phyloP scores from a whole-genome alignment of 148 eudicot genomes.

The Vaccinium myrtillus region DNA sequence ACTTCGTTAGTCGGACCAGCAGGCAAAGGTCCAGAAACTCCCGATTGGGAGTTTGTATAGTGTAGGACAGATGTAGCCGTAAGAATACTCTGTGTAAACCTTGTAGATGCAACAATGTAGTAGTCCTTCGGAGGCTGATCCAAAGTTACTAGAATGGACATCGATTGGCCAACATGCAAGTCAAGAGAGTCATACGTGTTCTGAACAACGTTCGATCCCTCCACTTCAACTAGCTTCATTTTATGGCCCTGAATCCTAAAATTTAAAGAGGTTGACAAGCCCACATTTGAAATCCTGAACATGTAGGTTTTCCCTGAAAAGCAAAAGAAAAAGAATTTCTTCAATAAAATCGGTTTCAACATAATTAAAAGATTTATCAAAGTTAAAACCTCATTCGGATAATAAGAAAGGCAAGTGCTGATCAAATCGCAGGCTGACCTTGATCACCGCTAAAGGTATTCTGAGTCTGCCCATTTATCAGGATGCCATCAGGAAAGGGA shows the following conservation, averaged over 20 bases:
- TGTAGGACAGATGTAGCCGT: neutral
- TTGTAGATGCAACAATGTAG: slow-evolving; percentile 73
- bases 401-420: neutral
- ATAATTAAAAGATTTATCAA: neutral
- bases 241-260: slow-evolving; percentile 83
- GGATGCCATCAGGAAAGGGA: slow-evolving; percentile 71
- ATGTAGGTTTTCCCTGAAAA: slow-evolving; percentile 83
- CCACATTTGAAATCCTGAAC: slow-evolving; percentile 82
- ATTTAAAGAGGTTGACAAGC: slow-evolving; percentile 68
- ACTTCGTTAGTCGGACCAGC: neutral
- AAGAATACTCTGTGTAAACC: slow-evolving; percentile 48
- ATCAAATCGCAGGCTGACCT: slow-evolving; percentile 41
- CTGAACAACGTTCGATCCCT: slow-evolving; percentile 79
- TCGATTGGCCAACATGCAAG: slow-evolving; percentile 87
- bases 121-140: slow-evolving; percentile 81
- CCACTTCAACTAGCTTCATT: slow-evolving; percentile 87
- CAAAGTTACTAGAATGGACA: slow-evolving; percentile 71
- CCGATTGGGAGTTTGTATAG: neutral
- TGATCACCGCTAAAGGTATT: slow-evolving; percentile 65
- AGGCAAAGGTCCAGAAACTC: neutral
- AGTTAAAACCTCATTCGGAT: neutral
- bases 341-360: neutral
- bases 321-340: neutral
- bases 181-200: slow-evolving; percentile 67
- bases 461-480: slow-evolving; percentile 64